A percentile compares a stretch with the other conserved stretches of the same genome.
Evolutionary conservation across 192 early-diverging fungal genomes (phyloP).

Genomic region (Coemansia sp.): DNA sequence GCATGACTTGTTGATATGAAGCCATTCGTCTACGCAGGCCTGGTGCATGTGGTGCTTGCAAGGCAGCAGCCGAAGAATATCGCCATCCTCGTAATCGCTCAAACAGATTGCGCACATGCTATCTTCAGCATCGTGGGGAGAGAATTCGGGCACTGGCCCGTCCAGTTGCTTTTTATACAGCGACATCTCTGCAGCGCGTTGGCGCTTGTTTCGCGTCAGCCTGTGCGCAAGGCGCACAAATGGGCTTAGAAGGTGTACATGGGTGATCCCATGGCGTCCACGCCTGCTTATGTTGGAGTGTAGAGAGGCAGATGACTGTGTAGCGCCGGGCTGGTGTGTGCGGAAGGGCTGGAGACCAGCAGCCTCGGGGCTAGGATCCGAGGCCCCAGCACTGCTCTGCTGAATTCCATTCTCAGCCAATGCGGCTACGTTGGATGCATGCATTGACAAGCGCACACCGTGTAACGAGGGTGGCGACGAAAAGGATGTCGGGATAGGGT

Average conservation of each 20-base stretch:
- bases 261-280: slow-evolving; percentile 29
- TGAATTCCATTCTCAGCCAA: not conserved
- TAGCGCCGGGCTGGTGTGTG: slow-evolving; percentile 10
- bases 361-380: not conserved
- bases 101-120: slow-evolving; percentile 79
- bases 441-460: slow-evolving; percentile 7
- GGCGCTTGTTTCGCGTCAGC: slow-evolving; percentile 41
- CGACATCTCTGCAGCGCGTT: slow-evolving; percentile 41
- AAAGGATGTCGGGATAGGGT: slow-evolving; percentile 1
- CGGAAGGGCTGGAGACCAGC: slow-evolving; percentile 1
- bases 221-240: slow-evolving; percentile 50
- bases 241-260: slow-evolving; percentile 35
- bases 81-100: slow-evolving; percentile 71
- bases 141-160: slow-evolving; percentile 48
- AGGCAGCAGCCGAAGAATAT: slow-evolving; percentile 68
- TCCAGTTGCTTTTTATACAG: slow-evolving; percentile 47
- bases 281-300: slow-evolving; percentile 11
- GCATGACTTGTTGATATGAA: slow-evolving; percentile 70
- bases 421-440: not conserved
- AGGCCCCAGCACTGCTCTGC: not conserved
- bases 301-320: slow-evolving; percentile 38
- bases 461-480: slow-evolving; percentile 46
- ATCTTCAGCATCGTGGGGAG: slow-evolving; percentile 62
- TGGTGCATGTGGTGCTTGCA: slow-evolving; percentile 84
- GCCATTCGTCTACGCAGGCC: slow-evolving; percentile 81